These are phyloP conservation scores for Talaromyces nanjingensis DNA, from an alignment of 495 filamentous ascomycete genomes.

Conservation along the genomic window DNA sequence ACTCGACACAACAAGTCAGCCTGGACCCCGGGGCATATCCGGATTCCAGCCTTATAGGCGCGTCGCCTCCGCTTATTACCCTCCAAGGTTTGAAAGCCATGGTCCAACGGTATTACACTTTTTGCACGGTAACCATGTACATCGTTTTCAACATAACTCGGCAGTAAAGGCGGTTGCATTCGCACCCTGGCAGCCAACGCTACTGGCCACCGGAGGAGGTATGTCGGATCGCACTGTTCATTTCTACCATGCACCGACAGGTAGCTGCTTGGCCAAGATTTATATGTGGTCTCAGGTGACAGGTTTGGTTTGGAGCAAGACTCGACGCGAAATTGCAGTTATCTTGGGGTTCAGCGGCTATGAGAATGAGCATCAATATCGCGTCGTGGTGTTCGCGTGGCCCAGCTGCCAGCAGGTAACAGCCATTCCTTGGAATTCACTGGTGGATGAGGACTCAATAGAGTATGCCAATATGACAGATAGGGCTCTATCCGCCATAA, in stretches of 20 bases:
- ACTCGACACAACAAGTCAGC: not conserved
- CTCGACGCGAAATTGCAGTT: constrained; percentile 78
- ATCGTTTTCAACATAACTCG: constrained; percentile 72
- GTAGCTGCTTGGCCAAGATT: constrained; percentile 81
- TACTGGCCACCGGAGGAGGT: constrained; percentile 88
- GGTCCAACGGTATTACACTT: constrained; percentile 11
- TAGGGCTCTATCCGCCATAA: constrained; percentile 41
- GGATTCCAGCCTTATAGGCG: not conserved
- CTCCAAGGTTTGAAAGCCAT: not conserved
- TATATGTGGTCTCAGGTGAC: constrained; percentile 92
- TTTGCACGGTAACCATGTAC: constrained; percentile 52
- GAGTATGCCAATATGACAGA: constrained; percentile 12
- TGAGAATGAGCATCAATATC: constrained; percentile 85
- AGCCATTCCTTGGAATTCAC: constrained; percentile 68
- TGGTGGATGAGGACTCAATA: not conserved
- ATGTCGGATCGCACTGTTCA: constrained; percentile 93
- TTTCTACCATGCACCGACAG: constrained; percentile 85
- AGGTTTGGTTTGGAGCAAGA: constrained; percentile 82
- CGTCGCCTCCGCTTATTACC: constrained; percentile 1
- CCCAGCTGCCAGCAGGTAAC: constrained; percentile 85
- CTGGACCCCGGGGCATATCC: not conserved
- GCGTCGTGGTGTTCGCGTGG: constrained; percentile 94
- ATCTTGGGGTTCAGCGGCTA: constrained; percentile 96
- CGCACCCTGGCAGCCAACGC: constrained; percentile 84
- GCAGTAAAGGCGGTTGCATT: constrained; percentile 97